A percentile compares a stretch with the other conserved stretches of the same genome.
phyloP scores from a whole-genome alignment of 2,329 filamentous ascomycete genomes.

The Sarocladium brachiariae region DNA sequence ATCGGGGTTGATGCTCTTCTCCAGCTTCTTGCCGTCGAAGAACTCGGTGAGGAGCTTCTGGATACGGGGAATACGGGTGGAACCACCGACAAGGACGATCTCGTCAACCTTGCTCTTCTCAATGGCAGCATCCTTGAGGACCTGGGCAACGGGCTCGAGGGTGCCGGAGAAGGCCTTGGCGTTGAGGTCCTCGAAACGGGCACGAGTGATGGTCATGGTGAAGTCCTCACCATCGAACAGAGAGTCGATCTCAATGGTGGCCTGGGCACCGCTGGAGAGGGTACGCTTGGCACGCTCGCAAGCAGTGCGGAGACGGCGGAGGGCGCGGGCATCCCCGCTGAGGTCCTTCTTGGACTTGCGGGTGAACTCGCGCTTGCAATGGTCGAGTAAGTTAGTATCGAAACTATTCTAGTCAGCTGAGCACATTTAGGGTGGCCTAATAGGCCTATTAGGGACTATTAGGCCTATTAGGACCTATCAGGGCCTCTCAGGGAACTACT shows the following conservation, averaged over 20 bases:
- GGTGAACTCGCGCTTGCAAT: conserved; percentile 84
- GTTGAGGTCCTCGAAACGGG: conserved; percentile 98
- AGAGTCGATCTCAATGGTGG: conserved; percentile 97
- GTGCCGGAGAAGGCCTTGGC: conserved; percentile 91
- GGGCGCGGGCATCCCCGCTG: conserved; percentile 77
- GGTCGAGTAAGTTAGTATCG: conserved; percentile 88
- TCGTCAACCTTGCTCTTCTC: conserved; percentile 93
- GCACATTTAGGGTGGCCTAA: too few species aligned
- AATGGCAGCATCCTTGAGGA: conserved; percentile 84
- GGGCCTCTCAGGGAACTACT: too few species aligned
- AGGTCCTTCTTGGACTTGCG: conserved; percentile 70
- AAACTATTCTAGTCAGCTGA: too few species aligned
- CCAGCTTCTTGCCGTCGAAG: conserved; percentile 99
- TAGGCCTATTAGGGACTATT: too few species aligned
- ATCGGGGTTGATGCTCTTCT: conserved; percentile 99
- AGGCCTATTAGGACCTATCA: too few species aligned
- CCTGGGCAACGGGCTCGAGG: conserved; percentile 90
- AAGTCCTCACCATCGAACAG: conserved; percentile 98
- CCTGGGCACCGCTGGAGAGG: conserved; percentile 93
- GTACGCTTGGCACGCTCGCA: conserved; percentile 99
- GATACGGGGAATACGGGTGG: conserved; percentile 96
- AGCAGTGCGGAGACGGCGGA: conserved; percentile 92
- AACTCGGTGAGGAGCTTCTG: conserved; percentile 99
- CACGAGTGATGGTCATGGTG: conserved; percentile 94
- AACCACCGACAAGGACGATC: conserved; percentile 98